Evolutionary conservation across 2,329 filamentous ascomycete species (phyloP).

Genomic region (Verticillium alfalfae): DNA sequence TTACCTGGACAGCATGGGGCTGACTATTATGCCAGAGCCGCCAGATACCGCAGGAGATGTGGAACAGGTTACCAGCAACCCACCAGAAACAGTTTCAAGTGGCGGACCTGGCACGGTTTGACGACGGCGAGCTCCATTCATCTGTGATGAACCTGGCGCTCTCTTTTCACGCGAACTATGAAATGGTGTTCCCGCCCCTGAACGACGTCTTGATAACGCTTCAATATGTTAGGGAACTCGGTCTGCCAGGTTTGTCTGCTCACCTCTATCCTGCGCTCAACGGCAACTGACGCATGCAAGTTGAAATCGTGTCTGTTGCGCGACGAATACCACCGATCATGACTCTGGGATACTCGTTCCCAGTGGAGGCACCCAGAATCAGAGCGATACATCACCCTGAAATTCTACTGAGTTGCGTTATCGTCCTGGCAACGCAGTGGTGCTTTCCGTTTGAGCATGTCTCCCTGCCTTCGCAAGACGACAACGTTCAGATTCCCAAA

Average conservation of each 20-base stretch:
- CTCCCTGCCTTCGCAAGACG: constrained; percentile 37
- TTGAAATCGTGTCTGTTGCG: constrained; percentile 34
- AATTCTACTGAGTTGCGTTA: constrained; percentile 61
- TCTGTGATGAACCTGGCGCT: constrained; percentile 56
- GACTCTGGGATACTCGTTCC: constrained; percentile 52
- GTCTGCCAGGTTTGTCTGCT: constrained; percentile 60
- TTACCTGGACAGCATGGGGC: background rate
- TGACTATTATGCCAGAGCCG: constrained; percentile 34
- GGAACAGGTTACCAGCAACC: constrained; percentile 54
- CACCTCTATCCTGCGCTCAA: background rate
- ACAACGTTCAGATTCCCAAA: constrained; percentile 34
- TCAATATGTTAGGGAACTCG: constrained; percentile 64
- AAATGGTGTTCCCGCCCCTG: constrained; percentile 65
- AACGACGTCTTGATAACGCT: constrained; percentile 66
- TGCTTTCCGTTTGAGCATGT: constrained; percentile 67
- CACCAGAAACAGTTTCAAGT: constrained; percentile 58
- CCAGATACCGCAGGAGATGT: constrained; percentile 58
- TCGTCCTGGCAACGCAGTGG: constrained; percentile 74
- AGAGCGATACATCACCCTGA: constrained; percentile 64
- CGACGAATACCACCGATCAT: constrained; percentile 48
- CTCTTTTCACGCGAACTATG: constrained; percentile 63
- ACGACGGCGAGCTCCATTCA: constrained; percentile 57
- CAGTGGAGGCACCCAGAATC: constrained; percentile 35
- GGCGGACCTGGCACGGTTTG: constrained; percentile 30
- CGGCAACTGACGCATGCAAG: constrained; percentile 4